A percentile compares a stretch with the other conserved stretches of the same genome.
These are phyloP conservation scores for Aegle marmelos DNA, from an alignment of 345 rosid genomes.

Conservation along the genomic window DNA sequence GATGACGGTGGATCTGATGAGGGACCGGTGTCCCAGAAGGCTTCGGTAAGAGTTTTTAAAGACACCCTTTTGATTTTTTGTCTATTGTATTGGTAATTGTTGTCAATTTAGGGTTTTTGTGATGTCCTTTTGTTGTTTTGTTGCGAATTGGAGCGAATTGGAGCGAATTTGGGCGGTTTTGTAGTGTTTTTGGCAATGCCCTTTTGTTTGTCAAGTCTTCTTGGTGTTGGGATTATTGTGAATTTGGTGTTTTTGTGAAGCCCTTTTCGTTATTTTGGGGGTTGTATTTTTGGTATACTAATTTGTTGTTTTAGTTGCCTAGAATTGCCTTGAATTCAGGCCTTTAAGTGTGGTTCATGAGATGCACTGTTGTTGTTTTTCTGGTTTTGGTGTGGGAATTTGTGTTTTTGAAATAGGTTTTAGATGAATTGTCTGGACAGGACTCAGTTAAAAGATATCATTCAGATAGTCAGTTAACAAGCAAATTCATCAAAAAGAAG, in stretches of 20 bases:
- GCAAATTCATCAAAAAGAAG: not conserved
- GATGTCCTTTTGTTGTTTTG: not conserved
- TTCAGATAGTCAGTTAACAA: not conserved
- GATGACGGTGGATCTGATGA: slow-evolving; percentile 28
- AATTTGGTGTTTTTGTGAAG: not conserved
- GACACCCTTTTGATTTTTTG: slow-evolving; percentile 18
- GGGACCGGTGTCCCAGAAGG: slow-evolving; percentile 13
- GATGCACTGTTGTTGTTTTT: slow-evolving; percentile 1
- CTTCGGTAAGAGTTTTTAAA: slow-evolving; percentile 34
- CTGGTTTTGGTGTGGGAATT: not conserved
- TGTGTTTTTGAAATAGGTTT: not conserved
- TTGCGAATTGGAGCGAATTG: slow-evolving; percentile 14
- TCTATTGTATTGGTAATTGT: slow-evolving; percentile 13
- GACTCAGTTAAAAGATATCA: not conserved
- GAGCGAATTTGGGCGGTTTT: slow-evolving; percentile 2
- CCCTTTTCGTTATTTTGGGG: not conserved
- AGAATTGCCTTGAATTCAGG: not conserved
- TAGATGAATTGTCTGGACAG: not conserved
- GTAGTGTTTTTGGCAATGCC: not conserved
- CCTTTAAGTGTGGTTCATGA: not conserved
- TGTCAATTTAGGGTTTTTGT: slow-evolving; percentile 18
- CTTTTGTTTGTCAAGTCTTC: not conserved
- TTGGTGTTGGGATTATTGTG: slow-evolving; percentile 4
- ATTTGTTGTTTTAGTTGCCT: not conserved
- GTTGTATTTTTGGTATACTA: slow-evolving; percentile 15